Evolutionary conservation across 768 basidiomycete species (phyloP), one percentile per base, ranked within the genome.

Genomic region (Macrolepiota fuliginosa): DNA sequence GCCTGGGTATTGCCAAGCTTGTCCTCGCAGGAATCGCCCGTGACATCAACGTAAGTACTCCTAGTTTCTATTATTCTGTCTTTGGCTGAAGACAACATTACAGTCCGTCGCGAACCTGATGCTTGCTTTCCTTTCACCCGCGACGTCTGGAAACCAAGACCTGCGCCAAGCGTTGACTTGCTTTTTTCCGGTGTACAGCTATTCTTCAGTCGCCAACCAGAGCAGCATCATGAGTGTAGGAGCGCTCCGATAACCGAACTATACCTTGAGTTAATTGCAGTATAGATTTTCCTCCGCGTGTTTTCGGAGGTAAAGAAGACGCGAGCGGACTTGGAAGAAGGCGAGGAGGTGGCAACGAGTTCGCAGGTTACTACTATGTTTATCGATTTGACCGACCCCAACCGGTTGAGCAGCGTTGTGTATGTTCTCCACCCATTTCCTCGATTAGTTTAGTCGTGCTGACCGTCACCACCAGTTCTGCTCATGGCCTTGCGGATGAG

Each of bases 131-230:
- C 83, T 98, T 58, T 93, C 93, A 0, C 92, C 94, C 0, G 86
- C 89, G 42, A 97, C 96, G 0, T 81, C 79, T 10, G 83, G 88
- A 22, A 98, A 98, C 69, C 88, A 91, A 64, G 86, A 92, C 64
- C 79, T 98, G 17, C 83, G 94, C 42, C 96, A 98, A 73, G 97
- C 94, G 69, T 77, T 99, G n/a, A 88, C 93, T 3, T 97, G 96
- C 71, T 98, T 98, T 81, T 91, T 99, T 77, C 94, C 95, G 0
- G 88, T 94, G 0, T 98, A 92, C 71, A 94, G 93, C 70, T 97
- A 92, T 72, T 92, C 94, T 0, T 89, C 92, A 0, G 73, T 86
- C 7, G 73, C 70, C 11, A 96, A 98, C 69, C 96, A 98, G 74
- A 82, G 66, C 70, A 83, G 79, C 79, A 87, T 78, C 66, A 84